Conservation (phyloP, 169 alveolate species). For the Cardiosporidium cionae region DNA sequence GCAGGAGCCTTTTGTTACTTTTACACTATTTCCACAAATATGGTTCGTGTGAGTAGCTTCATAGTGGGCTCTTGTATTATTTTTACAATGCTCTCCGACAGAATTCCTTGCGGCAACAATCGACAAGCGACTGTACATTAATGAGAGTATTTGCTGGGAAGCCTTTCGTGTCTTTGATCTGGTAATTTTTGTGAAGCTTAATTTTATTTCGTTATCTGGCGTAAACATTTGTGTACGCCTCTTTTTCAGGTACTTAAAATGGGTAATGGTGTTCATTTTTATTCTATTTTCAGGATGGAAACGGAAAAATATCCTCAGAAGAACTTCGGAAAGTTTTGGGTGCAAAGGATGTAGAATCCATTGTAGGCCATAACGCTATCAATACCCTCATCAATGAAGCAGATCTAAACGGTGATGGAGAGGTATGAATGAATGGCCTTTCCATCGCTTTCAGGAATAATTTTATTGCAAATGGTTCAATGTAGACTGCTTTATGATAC, state of each 20-base stretch:
- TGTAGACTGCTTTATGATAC: no score
- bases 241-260: background rate
- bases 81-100: no score
- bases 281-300: constrained; percentile 44
- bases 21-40: no score
- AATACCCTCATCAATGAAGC: constrained; percentile 40
- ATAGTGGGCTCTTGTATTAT: no score
- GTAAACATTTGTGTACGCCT: background rate
- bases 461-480: background rate
- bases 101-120: constrained; percentile 73
- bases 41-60: no score
- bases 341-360: constrained; percentile 27
- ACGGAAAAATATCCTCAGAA: constrained; percentile 64
- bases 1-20: no score
- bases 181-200: constrained; percentile 5
- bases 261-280: background rate
- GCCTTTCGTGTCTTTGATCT: constrained; percentile 64
- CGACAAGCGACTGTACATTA: constrained; percentile 50
- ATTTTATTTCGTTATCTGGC: background rate
- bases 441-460: background rate
- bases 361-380: constrained; percentile 31
- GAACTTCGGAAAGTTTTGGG: constrained; percentile 55
- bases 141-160: constrained; percentile 54
- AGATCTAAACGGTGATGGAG: constrained; percentile 56
- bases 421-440: constrained; percentile 29